These are phyloP conservation scores for Hydnomerulius pinastri DNA, from an alignment of 768 basidiomycete genomes.

Conservation along the genomic window DNA sequence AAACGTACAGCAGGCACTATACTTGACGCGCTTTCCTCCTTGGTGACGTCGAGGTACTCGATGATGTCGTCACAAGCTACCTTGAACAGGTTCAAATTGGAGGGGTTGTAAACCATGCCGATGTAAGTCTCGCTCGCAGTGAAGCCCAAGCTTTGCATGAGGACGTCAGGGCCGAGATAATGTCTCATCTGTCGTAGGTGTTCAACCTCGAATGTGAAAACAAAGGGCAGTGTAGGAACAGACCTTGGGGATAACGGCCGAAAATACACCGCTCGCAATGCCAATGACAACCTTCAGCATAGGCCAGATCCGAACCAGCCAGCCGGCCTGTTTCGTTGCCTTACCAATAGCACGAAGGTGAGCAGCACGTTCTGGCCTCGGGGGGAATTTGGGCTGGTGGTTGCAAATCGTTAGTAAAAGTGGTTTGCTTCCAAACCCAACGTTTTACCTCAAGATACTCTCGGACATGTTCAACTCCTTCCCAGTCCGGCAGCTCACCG, in stretches of 20 bases:
- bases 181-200: conserved; percentile 7
- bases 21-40: conserved; percentile 14
- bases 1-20: conserved; percentile 12
- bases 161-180: conserved; percentile 16
- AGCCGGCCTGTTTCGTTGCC: conserved; percentile 10
- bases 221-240: not conserved
- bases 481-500: conserved; percentile 16
- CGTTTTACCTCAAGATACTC: conserved; percentile 16
- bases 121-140: conserved; percentile 19
- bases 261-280: conserved; percentile 19
- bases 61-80: conserved; percentile 16
- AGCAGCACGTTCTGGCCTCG: conserved; percentile 14
- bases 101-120: conserved; percentile 9
- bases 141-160: conserved; percentile 16
- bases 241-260: conserved; percentile 16
- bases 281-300: conserved; percentile 16
- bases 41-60: conserved; percentile 18
- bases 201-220: not conserved
- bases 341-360: conserved; percentile 16
- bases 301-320: conserved; percentile 18
- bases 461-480: conserved; percentile 16
- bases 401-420: not conserved
- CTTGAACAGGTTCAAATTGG: conserved; percentile 17
- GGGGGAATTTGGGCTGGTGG: conserved; percentile 13
- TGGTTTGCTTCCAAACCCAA: no score